These are phyloP conservation scores for Thielaviopsis musarum DNA, from an alignment of 2,329 filamentous ascomycete genomes.

Conservation along the genomic window DNA sequence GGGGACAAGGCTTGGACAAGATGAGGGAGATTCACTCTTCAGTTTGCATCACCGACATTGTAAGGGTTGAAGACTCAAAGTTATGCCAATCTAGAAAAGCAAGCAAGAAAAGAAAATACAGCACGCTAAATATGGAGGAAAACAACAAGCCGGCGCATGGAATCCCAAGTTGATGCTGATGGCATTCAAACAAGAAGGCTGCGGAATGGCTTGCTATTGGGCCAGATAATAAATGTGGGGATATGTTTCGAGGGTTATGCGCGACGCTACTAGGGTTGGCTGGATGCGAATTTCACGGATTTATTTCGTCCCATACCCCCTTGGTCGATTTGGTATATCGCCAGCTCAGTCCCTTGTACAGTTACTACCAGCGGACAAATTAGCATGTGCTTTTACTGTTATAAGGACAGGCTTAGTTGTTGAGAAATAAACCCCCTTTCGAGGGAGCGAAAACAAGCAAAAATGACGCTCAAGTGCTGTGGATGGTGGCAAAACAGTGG, in stretches of 20 bases:
- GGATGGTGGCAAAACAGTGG: background rate
- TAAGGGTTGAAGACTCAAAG: constrained; percentile 14
- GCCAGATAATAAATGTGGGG: background rate
- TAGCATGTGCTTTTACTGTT: too few relatives aligned
- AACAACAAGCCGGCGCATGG: background rate
- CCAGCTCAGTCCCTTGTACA: too few relatives aligned
- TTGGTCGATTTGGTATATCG: too few relatives aligned
- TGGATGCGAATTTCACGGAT: background rate
- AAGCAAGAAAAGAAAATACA: too few relatives aligned
- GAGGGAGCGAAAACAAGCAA: too few relatives aligned
- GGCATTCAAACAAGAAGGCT: background rate
- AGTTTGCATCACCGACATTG: constrained; percentile 11
- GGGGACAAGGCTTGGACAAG: background rate
- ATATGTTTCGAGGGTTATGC: too few relatives aligned
- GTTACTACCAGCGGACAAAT: too few relatives aligned
- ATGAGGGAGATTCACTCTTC: constrained; percentile 9
- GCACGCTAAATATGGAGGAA: background rate
- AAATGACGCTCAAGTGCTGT: background rate
- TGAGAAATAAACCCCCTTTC: too few relatives aligned
- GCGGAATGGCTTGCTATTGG: background rate
- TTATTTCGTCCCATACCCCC: too few relatives aligned
- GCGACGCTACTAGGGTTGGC: background rate
- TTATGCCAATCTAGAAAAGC: background rate
- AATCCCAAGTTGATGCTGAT: background rate
- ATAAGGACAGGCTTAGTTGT: too few relatives aligned